These are phyloP conservation scores for Echeveria elegans DNA, from an alignment of 164 flowering plant species.

Conservation along the genomic window DNA sequence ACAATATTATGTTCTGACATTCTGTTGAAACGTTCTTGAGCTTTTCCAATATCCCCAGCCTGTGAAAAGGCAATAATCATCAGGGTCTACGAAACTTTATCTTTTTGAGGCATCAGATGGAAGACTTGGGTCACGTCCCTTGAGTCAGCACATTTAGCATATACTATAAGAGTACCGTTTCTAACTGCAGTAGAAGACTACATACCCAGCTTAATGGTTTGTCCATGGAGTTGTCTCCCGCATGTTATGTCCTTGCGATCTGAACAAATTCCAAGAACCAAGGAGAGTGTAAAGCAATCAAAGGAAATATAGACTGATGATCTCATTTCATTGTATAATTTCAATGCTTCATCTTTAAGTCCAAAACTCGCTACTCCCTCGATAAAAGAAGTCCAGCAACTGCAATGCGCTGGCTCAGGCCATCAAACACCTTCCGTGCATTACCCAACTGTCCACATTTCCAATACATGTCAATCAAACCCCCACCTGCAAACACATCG, in stretches of 20 bases:
- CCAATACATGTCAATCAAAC: constrained; percentile 50
- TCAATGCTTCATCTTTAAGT: constrained; percentile 31
- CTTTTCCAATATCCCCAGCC: constrained; percentile 26
- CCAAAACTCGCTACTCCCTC: constrained; percentile 36
- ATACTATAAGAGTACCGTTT: constrained; percentile 37
- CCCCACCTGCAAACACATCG: constrained; percentile 36
- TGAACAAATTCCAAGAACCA: constrained; percentile 37
- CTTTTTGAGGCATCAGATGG: constrained; percentile 21
- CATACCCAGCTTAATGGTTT: constrained; percentile 29
- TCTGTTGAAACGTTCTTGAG: constrained; percentile 26
- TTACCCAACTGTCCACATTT: constrained; percentile 34
- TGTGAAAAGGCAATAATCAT: constrained; percentile 2
- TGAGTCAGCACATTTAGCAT: constrained; percentile 20
- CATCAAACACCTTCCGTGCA: constrained; percentile 34
- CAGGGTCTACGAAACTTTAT: constrained; percentile 22
- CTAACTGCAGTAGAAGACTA: constrained; percentile 26
- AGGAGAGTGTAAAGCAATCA: constrained; percentile 43
- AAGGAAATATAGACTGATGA: constrained; percentile 17
- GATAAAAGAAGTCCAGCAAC: constrained; percentile 54
- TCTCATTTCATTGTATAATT: constrained; percentile 37
- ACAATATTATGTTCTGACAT: constrained; percentile 42
- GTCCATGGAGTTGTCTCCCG: constrained; percentile 35
- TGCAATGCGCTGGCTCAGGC: constrained; percentile 22
- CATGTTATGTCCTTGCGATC: constrained; percentile 18
- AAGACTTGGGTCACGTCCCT: constrained; percentile 22